These are phyloP conservation scores for Ampelocalamus luodianensis DNA, from an alignment of 176 grass and related monocot genomes.

Conservation along the genomic window DNA sequence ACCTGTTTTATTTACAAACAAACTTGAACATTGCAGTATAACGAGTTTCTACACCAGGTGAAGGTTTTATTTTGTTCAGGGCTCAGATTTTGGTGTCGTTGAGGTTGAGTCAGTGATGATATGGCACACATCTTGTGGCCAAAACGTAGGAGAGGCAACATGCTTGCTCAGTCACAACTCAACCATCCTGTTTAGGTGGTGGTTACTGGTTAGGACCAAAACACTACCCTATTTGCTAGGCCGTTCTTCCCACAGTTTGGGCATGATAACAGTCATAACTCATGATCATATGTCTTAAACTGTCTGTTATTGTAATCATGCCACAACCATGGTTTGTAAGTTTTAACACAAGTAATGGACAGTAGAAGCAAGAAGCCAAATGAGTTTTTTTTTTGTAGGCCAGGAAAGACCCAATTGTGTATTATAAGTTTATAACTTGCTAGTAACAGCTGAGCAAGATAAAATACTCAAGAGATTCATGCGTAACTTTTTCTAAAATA, in stretches of 20 bases:
- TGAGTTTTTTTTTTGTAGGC: neutral
- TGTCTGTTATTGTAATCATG: neutral
- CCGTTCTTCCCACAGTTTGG: slow-evolving; percentile 10
- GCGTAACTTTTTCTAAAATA: slow-evolving; percentile 10
- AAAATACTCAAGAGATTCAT: neutral
- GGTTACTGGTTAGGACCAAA: neutral
- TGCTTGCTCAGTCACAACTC: slow-evolving; percentile 7
- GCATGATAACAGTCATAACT: neutral
- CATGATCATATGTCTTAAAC: neutral
- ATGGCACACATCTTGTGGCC: neutral
- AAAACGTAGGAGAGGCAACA: slow-evolving; percentile 16
- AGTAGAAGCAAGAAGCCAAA: neutral
- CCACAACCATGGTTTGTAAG: slow-evolving; percentile 15
- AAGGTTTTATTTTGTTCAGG: neutral
- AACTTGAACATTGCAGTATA: slow-evolving; percentile 10
- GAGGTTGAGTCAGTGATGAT: neutral
- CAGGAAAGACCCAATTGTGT: neutral
- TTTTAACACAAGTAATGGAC: neutral
- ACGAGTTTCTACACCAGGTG: neutral
- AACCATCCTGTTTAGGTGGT: neutral
- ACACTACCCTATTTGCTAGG: neutral
- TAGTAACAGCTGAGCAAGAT: slow-evolving; percentile 6
- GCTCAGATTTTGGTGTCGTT: neutral
- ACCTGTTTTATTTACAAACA: neutral
- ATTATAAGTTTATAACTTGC: neutral